phyloP scores from a whole-genome alignment of 1,284 basidiomycete genomes.

The Omphalotus olearius region DNA sequence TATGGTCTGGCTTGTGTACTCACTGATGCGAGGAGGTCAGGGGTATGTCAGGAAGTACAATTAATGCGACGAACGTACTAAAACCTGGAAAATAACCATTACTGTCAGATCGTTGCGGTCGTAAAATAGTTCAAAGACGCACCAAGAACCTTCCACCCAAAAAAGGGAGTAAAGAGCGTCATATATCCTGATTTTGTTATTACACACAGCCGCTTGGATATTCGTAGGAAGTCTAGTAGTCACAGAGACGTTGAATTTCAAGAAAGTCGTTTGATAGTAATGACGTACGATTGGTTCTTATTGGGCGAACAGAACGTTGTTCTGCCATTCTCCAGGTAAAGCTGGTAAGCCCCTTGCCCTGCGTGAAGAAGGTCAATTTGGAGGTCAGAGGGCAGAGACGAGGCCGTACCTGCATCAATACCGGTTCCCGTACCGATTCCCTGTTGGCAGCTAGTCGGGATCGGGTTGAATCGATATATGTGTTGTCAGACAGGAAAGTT shows the following conservation, averaged over 20 bases:
- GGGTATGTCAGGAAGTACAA: neutral
- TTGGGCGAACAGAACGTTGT: constrained; percentile 17
- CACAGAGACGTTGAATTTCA: neutral
- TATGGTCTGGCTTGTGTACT: constrained; percentile 20
- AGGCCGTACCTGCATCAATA: constrained; percentile 7
- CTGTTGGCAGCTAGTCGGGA: constrained; percentile 22
- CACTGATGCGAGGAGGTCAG: constrained; percentile 10
- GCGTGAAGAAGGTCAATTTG: neutral
- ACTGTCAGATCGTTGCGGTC: neutral
- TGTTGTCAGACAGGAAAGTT: neutral
- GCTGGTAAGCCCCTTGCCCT: constrained; percentile 12
- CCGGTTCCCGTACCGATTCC: constrained; percentile 17
- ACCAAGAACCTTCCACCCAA: constrained; percentile 21
- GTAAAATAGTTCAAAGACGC: neutral
- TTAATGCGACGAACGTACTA: constrained; percentile 14
- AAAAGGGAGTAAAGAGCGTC: constrained; percentile 20
- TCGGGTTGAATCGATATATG: neutral
- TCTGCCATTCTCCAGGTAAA: constrained; percentile 7
- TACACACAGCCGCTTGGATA: constrained; percentile 21
- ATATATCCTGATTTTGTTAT: constrained; percentile 18
- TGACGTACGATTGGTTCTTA: constrained; percentile 19
- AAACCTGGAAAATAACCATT: constrained; percentile 10
- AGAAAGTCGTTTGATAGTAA: neutral
- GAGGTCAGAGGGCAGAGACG: neutral
- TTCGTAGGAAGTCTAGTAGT: constrained; percentile 14